phyloP scores from a whole-genome alignment of 108 stramenopile species.

The Nitzschia palea region DNA sequence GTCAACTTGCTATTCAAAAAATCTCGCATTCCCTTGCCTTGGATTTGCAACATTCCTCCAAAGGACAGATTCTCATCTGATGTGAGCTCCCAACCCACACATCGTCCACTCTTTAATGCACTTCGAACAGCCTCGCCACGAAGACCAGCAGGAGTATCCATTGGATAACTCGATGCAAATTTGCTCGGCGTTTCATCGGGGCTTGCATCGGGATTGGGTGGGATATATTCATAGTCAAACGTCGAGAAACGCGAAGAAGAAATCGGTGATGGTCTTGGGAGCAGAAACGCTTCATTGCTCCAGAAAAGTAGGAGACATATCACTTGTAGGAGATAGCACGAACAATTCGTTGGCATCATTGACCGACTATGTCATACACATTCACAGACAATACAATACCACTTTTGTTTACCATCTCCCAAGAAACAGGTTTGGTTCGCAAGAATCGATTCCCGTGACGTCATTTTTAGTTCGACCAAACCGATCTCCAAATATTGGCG shows the following conservation, averaged over 20 bases:
- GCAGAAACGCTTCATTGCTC: not conserved
- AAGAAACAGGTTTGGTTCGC: too few relatives aligned
- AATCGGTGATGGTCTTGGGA: not conserved
- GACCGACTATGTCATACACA: not conserved
- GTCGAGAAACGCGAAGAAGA: not conserved
- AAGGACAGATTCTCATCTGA: conserved; percentile 22
- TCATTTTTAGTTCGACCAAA: too few relatives aligned
- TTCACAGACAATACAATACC: too few relatives aligned
- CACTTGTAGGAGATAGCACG: not conserved
- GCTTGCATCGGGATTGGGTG: conserved; percentile 30
- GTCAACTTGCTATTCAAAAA: conserved; percentile 80
- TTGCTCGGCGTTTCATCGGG: conserved; percentile 5
- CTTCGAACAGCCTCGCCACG: conserved; percentile 84
- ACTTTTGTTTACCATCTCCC: too few relatives aligned
- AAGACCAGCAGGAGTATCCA: conserved; percentile 66
- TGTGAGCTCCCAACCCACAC: conserved; percentile 40
- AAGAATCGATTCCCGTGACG: too few relatives aligned
- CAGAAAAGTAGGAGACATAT: not conserved
- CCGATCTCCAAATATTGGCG: too few relatives aligned
- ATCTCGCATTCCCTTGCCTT: conserved; percentile 53
- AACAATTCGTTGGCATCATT: not conserved
- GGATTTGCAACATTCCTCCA: conserved; percentile 50
- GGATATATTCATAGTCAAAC: conserved; percentile 33
- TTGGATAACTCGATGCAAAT: conserved; percentile 58
- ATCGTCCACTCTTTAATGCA: conserved; percentile 64